Base-by-base conservation (phyloP, 257 asterid species). In the Echium plantagineum region DNA sequence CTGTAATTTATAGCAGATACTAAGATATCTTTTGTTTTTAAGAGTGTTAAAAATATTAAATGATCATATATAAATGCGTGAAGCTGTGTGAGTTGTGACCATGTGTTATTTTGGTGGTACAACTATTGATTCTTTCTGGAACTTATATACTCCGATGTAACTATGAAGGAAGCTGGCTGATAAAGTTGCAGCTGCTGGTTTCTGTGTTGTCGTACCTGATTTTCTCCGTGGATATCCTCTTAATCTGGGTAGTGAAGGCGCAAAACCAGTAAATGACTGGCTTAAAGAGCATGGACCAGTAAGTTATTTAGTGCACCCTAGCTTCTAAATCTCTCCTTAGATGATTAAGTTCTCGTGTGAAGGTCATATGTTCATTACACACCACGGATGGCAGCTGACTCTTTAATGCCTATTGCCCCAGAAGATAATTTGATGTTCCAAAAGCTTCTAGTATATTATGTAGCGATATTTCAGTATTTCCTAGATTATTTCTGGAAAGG, bases 181-280 rank as follows among this genome's bases (percentile, higher is more conserved):
- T 71, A 80, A 80, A 70, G 76, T 84, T 42, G 94, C 80, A 35
- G 78, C 68, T 7, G 81, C 81, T 58, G 95, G 90, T 56, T 80
- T 80, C 70, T 80, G 63, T 56, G 73, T 77, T 26, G 81, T 81
- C 30, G 87, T 76, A 19, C 94, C 94, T 4, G 95, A 85, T 72
- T 81, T 83, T 59, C 66, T 79, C 55, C 35, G 35, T 7, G 89
- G 90, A 21, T 89, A 86, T 77, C 86, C 83, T 0, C 67, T 5
- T 61, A 64, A 18, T 12, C 58, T 78, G 8, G 89, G 66, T 12
- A 63, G 48, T 31, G 32, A 30, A 30, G 65, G 16, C 10, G 63
- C 55, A 55, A 65, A 47, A 22, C 61, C 80, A n/a, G 0, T 81
- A 7, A 20, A 62, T 5, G 71, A 20, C 22, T 86, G 95, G 95